Evolutionary conservation across 768 basidiomycete genomes (phyloP).

Genomic region (Lactifluus echinatus): DNA sequence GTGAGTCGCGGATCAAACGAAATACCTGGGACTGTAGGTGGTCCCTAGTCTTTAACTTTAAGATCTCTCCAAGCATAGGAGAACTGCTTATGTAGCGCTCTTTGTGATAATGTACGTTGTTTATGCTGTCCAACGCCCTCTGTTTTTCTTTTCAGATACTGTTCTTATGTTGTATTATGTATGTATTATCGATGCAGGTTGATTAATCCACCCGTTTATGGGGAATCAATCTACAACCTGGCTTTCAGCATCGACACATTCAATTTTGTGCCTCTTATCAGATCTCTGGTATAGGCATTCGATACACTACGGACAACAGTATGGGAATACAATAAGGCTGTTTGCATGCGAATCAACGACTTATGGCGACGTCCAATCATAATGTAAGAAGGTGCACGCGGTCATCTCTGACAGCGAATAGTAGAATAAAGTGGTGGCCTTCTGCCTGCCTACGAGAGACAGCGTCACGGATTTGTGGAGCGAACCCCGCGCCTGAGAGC

Average conservation of each 20-base stretch:
- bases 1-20: neutral
- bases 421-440: constrained; percentile 50
- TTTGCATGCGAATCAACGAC: neutral
- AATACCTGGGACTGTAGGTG: neutral
- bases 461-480: constrained; percentile 58
- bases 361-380: neutral
- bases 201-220: neutral
- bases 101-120: neutral
- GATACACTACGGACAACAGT: neutral
- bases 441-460: constrained; percentile 53
- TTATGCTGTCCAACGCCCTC: neutral
- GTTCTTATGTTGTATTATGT: neutral
- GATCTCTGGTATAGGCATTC: neutral
- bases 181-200: neutral
- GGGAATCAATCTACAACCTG: too few species aligned
- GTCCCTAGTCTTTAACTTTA: neutral
- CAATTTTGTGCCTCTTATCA: neutral
- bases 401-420: constrained; percentile 65
- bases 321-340: neutral
- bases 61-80: neutral
- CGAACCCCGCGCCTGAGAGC: constrained; percentile 50
- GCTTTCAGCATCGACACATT: too few species aligned
- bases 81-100: neutral
- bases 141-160: neutral
- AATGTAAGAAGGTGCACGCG: constrained; percentile 49